Evolutionary conservation across 192 early-diverging fungal genomes (phyloP).

Genomic region (Umbelopsis ramanniana): DNA sequence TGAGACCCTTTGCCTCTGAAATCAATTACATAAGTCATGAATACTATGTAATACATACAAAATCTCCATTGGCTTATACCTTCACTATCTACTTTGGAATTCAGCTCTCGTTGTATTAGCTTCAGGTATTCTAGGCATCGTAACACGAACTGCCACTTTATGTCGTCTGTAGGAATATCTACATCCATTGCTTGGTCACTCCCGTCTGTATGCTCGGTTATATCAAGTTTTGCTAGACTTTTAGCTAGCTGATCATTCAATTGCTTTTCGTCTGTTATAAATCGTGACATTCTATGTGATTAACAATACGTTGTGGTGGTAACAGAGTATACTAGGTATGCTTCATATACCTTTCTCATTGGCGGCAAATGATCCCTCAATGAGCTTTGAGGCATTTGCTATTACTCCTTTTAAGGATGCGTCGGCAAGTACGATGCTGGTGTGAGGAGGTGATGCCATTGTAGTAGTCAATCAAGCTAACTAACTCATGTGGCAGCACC

Average conservation of each 20-base stretch:
- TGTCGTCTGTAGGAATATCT: not conserved
- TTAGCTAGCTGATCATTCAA: slow-evolving; percentile 22
- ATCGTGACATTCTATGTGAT: not conserved
- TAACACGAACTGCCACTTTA: slow-evolving; percentile 21
- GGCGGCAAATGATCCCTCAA: not conserved
- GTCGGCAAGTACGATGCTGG: too few relatives aligned
- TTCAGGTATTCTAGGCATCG: slow-evolving; percentile 24
- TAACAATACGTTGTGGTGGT: not conserved
- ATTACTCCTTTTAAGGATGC: not conserved
- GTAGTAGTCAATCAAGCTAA: too few relatives aligned
- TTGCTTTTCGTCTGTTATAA: not conserved
- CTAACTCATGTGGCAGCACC: not conserved
- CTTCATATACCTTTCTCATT: not conserved
- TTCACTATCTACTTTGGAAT: not conserved
- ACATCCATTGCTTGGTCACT: not conserved
- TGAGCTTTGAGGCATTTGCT: not conserved
- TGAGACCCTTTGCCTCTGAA: slow-evolving; percentile 16
- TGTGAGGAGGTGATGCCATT: not conserved
- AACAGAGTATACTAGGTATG: not conserved
- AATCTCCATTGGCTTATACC: not conserved
- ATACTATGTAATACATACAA: not conserved
- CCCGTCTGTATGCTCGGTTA: not conserved
- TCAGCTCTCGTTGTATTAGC: slow-evolving; percentile 31
- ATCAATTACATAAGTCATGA: slow-evolving; percentile 1
- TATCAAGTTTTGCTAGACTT: slow-evolving; percentile 27